Evolutionary conservation across 139 green algal genomes (phyloP).

Genomic region (Chlorella sp.): DNA sequence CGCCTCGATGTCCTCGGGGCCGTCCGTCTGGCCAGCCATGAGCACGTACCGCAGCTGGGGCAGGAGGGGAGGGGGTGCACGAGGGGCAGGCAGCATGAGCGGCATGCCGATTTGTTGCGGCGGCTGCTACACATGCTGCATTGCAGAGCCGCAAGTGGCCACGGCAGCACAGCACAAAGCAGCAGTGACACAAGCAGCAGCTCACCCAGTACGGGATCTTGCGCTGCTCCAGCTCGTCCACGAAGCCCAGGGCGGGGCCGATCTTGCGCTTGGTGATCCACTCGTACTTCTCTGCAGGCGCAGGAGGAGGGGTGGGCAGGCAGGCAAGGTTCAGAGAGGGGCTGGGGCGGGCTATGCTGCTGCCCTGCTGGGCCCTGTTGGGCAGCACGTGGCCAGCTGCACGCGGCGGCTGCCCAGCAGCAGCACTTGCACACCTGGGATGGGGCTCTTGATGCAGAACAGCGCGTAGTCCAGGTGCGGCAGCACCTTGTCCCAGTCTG

Average conservation of each 20-base stretch:
- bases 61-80: background rate
- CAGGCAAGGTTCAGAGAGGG: too few relatives aligned
- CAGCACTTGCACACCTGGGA: background rate
- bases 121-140: too few relatives aligned
- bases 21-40: slow-evolving; percentile 5
- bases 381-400: background rate
- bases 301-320: background rate
- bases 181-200: background rate
- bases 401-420: background rate
- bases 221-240: slow-evolving; percentile 54
- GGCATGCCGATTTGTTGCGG: too few relatives aligned
- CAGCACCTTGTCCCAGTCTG: slow-evolving; percentile 68
- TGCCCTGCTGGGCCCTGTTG: background rate
- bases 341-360: background rate
- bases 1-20: slow-evolving; percentile 19
- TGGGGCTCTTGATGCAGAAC: slow-evolving; percentile 73
- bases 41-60: slow-evolving; percentile 25
- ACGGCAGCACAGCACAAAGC: background rate
- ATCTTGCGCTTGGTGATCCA: slow-evolving; percentile 51
- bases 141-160: background rate
- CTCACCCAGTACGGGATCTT: slow-evolving; percentile 65
- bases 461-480: slow-evolving; percentile 75
- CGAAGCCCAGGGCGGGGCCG: slow-evolving; percentile 60
- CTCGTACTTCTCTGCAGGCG: slow-evolving; percentile 36
- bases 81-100: background rate